Base-by-base conservation (phyloP, 2,329 filamentous ascomycete genomes). In the Fusarium armeniacum region DNA sequence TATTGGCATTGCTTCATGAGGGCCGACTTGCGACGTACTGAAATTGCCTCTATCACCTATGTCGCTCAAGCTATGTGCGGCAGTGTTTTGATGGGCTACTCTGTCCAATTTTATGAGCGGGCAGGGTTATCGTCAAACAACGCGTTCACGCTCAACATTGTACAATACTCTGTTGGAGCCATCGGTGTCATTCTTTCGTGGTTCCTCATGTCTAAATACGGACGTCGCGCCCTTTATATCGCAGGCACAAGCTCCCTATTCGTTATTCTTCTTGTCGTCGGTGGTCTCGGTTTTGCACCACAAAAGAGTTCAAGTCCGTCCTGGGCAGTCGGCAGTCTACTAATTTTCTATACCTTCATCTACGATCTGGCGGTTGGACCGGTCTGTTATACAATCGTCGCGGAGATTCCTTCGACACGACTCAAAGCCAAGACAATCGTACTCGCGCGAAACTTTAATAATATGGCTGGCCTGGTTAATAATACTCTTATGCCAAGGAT, bases 321-420 rank as follows among this genome's bases (percentile, higher is more conserved):
- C 2, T 84, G 81, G 78, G 82, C 81, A 1, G 82, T 83, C 3
- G 86, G 84, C 10, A 78, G 81, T 8, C 74, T 88, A 33, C 77
- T 81, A 13, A 72, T 81, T 22, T 76, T 82, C 45, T 84, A 83
- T 75, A 82, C 81, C 4, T 80, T 83, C 35, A 74, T 83, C 30
- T 81, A 81, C 58, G 75, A 81, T 45, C 65, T 77, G 26, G 78
- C 79, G 3, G 76, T 81, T 5, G 80, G 80, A 1, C 80, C 66
- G 49, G 92, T 97, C 12, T 94, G 91, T 80, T 97, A 96, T 80
- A 94, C 93, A 0, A 86, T 97, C 24, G 93, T 97, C 3, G 88
- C 83, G 3, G 83, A 85, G 63, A 77, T 84, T 5, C 78, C 80
- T 1, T 83, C 82, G 0, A 83, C 81, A 4, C 81, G 83, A 35